phyloP scores from a whole-genome alignment of 768 basidiomycete genomes.

The Butyriboletus loyo region DNA sequence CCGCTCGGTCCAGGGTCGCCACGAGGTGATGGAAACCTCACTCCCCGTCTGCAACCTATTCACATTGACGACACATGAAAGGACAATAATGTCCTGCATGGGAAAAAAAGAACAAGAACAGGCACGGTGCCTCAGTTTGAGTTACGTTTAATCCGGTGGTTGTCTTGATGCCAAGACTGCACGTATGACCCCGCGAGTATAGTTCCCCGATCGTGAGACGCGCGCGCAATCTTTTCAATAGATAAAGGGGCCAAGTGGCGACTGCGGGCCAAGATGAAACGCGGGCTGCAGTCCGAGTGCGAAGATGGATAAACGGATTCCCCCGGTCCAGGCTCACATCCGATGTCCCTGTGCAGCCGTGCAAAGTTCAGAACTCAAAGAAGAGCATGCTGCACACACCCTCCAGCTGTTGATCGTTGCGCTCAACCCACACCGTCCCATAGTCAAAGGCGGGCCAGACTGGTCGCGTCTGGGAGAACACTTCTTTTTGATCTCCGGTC shows the following conservation, averaged over 20 bases:
- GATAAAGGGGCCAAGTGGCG: neutral
- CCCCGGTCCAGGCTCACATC: neutral
- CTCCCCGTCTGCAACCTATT: too few relatives aligned
- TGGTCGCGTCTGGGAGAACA: neutral
- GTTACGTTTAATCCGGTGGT: too few relatives aligned
- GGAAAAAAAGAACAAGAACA: neutral
- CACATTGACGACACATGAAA: too few relatives aligned
- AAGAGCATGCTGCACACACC: too few relatives aligned
- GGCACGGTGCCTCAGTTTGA: neutral
- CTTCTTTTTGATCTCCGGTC: neutral
- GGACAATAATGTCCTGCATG: neutral
- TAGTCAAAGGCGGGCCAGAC: neutral
- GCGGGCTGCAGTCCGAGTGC: neutral
- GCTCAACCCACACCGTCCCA: neutral
- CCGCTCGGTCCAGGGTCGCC: too few relatives aligned
- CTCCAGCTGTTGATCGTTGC: neutral
- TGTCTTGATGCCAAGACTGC: too few relatives aligned
- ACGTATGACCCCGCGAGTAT: neutral
- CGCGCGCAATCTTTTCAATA: neutral
- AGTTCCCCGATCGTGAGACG: neutral
- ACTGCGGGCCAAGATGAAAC: neutral
- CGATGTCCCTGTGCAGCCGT: neutral
- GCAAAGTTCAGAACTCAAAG: neutral
- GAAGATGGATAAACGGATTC: too few relatives aligned
- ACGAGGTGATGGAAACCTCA: too few relatives aligned